Base-by-base conservation (phyloP, 306 rosid genomes). In the Rosa lucieae region DNA sequence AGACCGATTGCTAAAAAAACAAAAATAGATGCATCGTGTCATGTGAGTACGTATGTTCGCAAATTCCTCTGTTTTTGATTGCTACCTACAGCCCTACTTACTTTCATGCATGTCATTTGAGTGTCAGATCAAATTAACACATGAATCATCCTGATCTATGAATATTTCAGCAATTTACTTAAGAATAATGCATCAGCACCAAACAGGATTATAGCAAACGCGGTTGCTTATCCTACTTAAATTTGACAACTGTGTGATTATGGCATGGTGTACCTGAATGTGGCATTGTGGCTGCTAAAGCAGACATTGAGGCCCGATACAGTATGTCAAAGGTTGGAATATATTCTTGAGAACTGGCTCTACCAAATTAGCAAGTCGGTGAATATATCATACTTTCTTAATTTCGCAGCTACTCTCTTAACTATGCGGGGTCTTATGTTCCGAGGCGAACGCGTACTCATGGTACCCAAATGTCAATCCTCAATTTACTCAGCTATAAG, bases 261-360 rank as follows among this genome's bases (percentile, higher is more conserved):
- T 58, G 55, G 68, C 53, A 2, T 74, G 53, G n/a, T 14, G 53
- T 21, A n/a, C 37, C 48, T 10, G 37, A 48, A 42, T 47, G 73
- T 69, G 51, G 53, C 9, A 46, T 59, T 59, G 75, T 80, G 77
- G 75, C 37, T 52, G 21, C 70, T 12, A 78, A 84, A 59, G 17
- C 65, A 82, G 88, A 84, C 82, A 84, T 21, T 29, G 10, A 77
- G 82, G 72, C 53, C 81, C 87, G 29, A n/a, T 66, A 77, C 89
- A 88, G 82, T 67, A 79, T 63, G 84, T 71, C 70, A 72, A 80
- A 77, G 80, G 77, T 78, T 77, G 86, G 83, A 59, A 62, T 55
- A 56, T 75, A 59, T 66, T 77, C 47, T 80, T 61, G 17, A 59
- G 49, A 75, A 43, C 52, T 74, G 65, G 70, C 82, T 67, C 26